phyloP scores from a whole-genome alignment of 495 filamentous ascomycete genomes.

The Xanthoparmelia taractica region DNA sequence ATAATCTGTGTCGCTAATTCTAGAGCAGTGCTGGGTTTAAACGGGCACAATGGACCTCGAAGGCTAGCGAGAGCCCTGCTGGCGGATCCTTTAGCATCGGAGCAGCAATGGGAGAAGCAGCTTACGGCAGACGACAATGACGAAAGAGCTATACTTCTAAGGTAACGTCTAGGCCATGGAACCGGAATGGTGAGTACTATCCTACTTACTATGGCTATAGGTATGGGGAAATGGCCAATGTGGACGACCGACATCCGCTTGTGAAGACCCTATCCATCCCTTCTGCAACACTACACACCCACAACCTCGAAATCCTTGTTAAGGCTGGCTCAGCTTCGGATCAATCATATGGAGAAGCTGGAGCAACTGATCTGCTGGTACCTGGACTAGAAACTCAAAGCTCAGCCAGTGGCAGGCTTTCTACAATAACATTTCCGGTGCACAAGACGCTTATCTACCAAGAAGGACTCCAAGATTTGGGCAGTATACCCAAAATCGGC shows the following conservation, averaged over 20 bases:
- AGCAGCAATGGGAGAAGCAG: slow-evolving; percentile 62
- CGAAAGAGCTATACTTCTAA: slow-evolving; percentile 48
- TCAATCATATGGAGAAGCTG: slow-evolving; percentile 35
- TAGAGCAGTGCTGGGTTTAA: slow-evolving; percentile 46
- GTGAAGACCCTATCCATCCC: slow-evolving; percentile 55
- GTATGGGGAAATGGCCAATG: slow-evolving; percentile 43
- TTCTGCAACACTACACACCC: slow-evolving; percentile 56
- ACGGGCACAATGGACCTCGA: slow-evolving; percentile 41
- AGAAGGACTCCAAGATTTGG: slow-evolving; percentile 51
- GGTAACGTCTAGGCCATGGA: slow-evolving; percentile 33
- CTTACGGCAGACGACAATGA: slow-evolving; percentile 45
- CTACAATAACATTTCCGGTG: slow-evolving; percentile 69
- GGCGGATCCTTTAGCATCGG: slow-evolving; percentile 63
- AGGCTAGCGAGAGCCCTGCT: slow-evolving; percentile 63
- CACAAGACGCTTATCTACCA: slow-evolving; percentile 74
- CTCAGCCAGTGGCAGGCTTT: slow-evolving; percentile 50
- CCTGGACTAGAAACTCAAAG: slow-evolving; percentile 63
- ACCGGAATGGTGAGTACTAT: not conserved
- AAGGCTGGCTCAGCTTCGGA: slow-evolving; percentile 43
- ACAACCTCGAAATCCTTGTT: slow-evolving; percentile 74
- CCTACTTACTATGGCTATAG: slow-evolving; percentile 30
- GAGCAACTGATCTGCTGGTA: slow-evolving; percentile 52
- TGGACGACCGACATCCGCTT: slow-evolving; percentile 38
- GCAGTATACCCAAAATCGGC: slow-evolving; percentile 43
- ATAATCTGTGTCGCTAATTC: not conserved